phyloP scores from a whole-genome alignment of 306 rosid species.

The Elaeagnus macrophylla region DNA sequence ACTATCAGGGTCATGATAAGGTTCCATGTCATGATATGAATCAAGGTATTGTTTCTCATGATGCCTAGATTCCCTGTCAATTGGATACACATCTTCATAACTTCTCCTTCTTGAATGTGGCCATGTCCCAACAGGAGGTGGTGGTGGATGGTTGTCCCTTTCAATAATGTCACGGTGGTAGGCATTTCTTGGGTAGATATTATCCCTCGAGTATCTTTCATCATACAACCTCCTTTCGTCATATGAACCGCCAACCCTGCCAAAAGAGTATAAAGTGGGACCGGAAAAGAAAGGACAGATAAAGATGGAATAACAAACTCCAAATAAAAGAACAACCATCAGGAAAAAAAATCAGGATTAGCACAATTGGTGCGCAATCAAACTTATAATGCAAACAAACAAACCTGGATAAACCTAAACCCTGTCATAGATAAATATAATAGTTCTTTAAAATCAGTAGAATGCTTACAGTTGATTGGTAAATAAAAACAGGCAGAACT shows the following conservation, averaged over 20 bases:
- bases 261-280: slow-evolving; percentile 42
- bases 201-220: slow-evolving; percentile 76
- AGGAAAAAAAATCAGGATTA: background rate
- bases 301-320: slow-evolving; percentile 13
- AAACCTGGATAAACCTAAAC: background rate
- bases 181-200: slow-evolving; percentile 55
- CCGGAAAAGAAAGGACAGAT: slow-evolving; percentile 25
- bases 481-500: slow-evolving; percentile 46
- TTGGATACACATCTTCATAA: slow-evolving; percentile 63
- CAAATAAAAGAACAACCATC: slow-evolving; percentile 12
- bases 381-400: background rate
- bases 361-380: background rate
- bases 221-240: slow-evolving; percentile 78
- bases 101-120: slow-evolving; percentile 72
- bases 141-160: slow-evolving; percentile 69
- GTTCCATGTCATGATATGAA: slow-evolving; percentile 57
- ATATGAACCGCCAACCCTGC: slow-evolving; percentile 73
- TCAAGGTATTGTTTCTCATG: slow-evolving; percentile 61
- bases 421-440: background rate
- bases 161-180: slow-evolving; percentile 59
- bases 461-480: slow-evolving; percentile 19
- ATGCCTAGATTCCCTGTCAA: slow-evolving; percentile 69
- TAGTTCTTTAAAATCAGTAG: slow-evolving; percentile 1
- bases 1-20: slow-evolving; percentile 47
- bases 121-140: slow-evolving; percentile 66